Percentiles rank a stretch among this genome's conserved stretches.
These are phyloP conservation scores for Steccherinum ochraceum DNA, from an alignment of 768 basidiomycete genomes.

Conservation along the genomic window DNA sequence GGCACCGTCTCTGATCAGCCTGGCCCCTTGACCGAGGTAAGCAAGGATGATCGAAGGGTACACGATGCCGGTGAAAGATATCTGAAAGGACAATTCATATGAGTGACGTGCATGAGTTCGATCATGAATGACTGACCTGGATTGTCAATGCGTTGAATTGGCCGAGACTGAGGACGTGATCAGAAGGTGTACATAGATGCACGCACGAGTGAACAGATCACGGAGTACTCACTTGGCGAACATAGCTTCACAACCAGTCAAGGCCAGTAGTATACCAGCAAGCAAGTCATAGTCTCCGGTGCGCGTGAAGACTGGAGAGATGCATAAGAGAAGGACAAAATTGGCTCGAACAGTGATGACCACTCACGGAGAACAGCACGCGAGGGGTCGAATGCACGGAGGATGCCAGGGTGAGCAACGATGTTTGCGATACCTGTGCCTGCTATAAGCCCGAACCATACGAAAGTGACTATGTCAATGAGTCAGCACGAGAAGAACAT, in stretches of 20 bases:
- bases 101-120: neutral
- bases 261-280: slow-evolving; percentile 54
- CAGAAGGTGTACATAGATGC: too few species aligned
- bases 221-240: slow-evolving; percentile 50
- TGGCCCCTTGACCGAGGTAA: slow-evolving; percentile 69
- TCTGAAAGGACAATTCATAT: slow-evolving; percentile 21
- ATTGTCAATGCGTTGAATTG: slow-evolving; percentile 62
- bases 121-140: slow-evolving; percentile 33
- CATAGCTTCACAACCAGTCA: slow-evolving; percentile 68
- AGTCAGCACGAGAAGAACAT: neutral
- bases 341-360: neutral
- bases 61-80: slow-evolving; percentile 46
- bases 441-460: slow-evolving; percentile 51
- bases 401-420: slow-evolving; percentile 46
- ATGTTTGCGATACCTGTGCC: slow-evolving; percentile 55
- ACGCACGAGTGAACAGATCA: neutral
- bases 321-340: neutral
- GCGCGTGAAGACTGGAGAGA: slow-evolving; percentile 58
- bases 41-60: slow-evolving; percentile 58
- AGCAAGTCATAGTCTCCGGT: slow-evolving; percentile 56
- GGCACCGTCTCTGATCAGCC: slow-evolving; percentile 46
- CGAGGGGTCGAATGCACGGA: slow-evolving; percentile 62
- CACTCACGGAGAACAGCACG: slow-evolving; percentile 53
- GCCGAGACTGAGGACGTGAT: slow-evolving; percentile 50
- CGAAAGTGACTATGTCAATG: slow-evolving; percentile 34